phyloP scores from a whole-genome alignment of 2,329 filamentous ascomycete species.

The Fusarium fujikuroi region DNA sequence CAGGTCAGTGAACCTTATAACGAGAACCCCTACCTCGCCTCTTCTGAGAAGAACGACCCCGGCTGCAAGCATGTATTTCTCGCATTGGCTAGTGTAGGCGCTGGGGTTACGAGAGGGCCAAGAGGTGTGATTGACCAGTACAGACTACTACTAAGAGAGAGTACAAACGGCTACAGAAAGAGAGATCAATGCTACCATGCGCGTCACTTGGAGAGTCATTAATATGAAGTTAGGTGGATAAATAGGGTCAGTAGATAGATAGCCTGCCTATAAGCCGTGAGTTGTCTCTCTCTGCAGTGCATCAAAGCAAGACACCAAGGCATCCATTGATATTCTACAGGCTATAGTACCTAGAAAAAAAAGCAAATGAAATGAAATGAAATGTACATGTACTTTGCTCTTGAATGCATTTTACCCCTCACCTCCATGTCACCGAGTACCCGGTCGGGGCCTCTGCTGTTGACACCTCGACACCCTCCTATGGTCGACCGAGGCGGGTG shows the following conservation, averaged over 20 bases:
- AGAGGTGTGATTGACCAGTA: background rate
- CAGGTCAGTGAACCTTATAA: background rate
- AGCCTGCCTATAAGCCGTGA: background rate
- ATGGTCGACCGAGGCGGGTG: constrained; percentile 29
- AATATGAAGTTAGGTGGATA: background rate
- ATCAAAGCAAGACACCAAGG: background rate
- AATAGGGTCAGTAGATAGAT: background rate
- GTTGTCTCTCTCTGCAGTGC: background rate
- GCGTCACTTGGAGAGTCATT: constrained; percentile 3
- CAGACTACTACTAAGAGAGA: background rate
- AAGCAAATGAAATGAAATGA: background rate
- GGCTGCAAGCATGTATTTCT: constrained; percentile 13
- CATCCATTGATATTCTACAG: background rate
- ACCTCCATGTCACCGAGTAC: constrained; percentile 32
- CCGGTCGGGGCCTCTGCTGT: constrained; percentile 9
- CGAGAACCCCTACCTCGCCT: background rate
- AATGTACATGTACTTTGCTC: background rate
- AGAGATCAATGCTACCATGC: constrained; percentile 10
- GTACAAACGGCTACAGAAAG: background rate
- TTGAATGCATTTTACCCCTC: constrained; percentile 2
- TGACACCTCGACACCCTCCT: background rate
- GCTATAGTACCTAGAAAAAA: background rate
- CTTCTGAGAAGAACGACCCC: background rate
- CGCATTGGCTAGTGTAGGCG: background rate
- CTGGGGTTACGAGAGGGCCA: background rate